These are phyloP conservation scores for Castanea sativa DNA, from an alignment of 306 rosid species.

Conservation along the genomic window DNA sequence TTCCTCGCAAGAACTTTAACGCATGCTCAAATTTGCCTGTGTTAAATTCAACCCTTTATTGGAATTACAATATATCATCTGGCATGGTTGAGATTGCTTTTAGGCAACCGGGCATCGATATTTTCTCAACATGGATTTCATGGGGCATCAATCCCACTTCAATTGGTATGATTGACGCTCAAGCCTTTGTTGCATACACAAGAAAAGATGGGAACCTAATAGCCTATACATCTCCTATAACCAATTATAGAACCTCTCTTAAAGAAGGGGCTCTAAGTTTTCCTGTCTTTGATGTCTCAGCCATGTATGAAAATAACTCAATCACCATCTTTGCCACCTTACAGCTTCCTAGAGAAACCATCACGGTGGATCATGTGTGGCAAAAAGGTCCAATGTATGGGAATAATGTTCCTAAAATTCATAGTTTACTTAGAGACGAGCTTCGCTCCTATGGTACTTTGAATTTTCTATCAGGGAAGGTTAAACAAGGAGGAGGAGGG, in stretches of 20 bases:
- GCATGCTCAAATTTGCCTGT: constrained; percentile 27
- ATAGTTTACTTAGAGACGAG: constrained; percentile 8
- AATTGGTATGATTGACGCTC: constrained; percentile 42
- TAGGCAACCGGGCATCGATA: not conserved
- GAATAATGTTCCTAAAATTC: not conserved
- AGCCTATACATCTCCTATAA: constrained; percentile 21
- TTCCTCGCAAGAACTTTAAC: not conserved
- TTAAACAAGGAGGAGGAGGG: not conserved
- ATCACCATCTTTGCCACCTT: constrained; percentile 27
- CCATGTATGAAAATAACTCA: not conserved
- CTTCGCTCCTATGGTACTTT: constrained; percentile 22
- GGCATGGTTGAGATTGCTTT: constrained; percentile 29
- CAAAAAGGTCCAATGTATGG: constrained; percentile 28
- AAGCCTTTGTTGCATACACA: constrained; percentile 21
- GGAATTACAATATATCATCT: constrained; percentile 30
- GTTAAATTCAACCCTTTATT: constrained; percentile 27
- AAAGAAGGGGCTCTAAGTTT: constrained; percentile 26
- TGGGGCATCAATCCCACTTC: constrained; percentile 50
- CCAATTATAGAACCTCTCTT: constrained; percentile 5
- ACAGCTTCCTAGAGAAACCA: constrained; percentile 13
- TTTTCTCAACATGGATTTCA: constrained; percentile 30
- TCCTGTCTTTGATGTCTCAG: constrained; percentile 11
- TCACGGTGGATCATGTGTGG: constrained; percentile 28
- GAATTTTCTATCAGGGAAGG: constrained; percentile 20
- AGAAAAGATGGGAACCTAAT: constrained; percentile 16